phyloP scores from a whole-genome alignment of 2,329 filamentous ascomycete species.

The Fusarium mangiferae region DNA sequence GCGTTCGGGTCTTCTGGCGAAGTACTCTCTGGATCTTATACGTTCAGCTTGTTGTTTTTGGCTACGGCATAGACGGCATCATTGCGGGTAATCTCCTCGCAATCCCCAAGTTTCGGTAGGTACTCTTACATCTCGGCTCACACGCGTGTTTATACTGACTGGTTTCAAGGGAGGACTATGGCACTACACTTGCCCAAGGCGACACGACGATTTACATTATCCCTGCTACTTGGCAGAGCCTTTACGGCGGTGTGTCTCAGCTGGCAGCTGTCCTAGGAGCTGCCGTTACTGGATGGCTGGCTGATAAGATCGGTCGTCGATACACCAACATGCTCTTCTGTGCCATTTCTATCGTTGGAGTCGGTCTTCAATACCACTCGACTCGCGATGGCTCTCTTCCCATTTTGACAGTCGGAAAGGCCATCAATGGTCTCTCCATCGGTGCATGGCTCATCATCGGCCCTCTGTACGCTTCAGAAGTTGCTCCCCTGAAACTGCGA shows the following conservation, averaged over 20 bases:
- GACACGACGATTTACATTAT: not conserved
- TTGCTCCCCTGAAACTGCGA: not conserved
- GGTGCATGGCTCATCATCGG: not conserved
- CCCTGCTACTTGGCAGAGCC: not conserved
- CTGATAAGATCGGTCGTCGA: constrained; percentile 10
- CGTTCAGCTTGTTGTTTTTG: constrained; percentile 3
- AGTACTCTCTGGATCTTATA: constrained; percentile 16
- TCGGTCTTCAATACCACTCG: constrained; percentile 49
- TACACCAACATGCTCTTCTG: constrained; percentile 5
- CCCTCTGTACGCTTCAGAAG: not conserved
- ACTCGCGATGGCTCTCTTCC: not conserved
- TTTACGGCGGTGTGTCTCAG: not conserved
- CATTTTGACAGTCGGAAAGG: constrained; percentile 44
- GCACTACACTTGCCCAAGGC: not conserved
- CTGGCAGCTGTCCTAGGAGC: not conserved
- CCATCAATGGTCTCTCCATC: constrained; percentile 13
- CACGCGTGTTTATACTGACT: not conserved
- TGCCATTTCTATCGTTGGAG: constrained; percentile 37
- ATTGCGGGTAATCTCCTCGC: constrained; percentile 9
- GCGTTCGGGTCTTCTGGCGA: not conserved
- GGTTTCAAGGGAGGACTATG: constrained; percentile 1
- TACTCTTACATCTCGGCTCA: not conserved
- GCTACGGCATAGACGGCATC: constrained; percentile 16
- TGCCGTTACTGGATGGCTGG: not conserved
- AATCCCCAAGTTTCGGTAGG: constrained; percentile 9